These are phyloP conservation scores for Fonsecaea multimorphosa DNA, from an alignment of 2,329 filamentous ascomycete species.

Conservation along the genomic window DNA sequence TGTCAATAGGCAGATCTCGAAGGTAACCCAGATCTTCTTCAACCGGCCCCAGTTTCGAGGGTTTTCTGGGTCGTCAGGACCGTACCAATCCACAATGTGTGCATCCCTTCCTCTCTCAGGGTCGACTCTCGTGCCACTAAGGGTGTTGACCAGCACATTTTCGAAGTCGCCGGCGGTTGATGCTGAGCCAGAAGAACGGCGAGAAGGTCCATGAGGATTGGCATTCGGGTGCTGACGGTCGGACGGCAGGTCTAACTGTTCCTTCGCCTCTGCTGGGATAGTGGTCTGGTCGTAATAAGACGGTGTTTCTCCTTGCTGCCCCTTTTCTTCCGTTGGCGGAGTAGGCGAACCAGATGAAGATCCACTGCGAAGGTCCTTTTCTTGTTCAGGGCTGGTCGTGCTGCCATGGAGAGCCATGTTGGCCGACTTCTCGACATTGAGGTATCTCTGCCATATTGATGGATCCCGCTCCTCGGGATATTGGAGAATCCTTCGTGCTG, in stretches of 20 bases:
- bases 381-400: slow-evolving; percentile 43
- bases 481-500: slow-evolving; percentile 12
- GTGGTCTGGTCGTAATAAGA: neutral
- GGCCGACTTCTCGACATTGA: slow-evolving; percentile 58
- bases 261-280: slow-evolving; percentile 6
- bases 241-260: slow-evolving; percentile 1
- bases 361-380: slow-evolving; percentile 5
- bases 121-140: slow-evolving; percentile 1
- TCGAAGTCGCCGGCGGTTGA: slow-evolving; percentile 23
- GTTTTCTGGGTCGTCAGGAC: slow-evolving; percentile 46
- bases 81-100: slow-evolving; percentile 58
- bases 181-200: slow-evolving; percentile 7
- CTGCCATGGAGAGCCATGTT: slow-evolving; percentile 53
- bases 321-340: neutral
- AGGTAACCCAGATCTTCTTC: slow-evolving; percentile 55
- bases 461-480: slow-evolving; percentile 20
- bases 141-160: slow-evolving; percentile 22
- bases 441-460: slow-evolving; percentile 36
- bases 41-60: slow-evolving; percentile 55
- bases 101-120: slow-evolving; percentile 60
- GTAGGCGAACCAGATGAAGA: slow-evolving; percentile 7
- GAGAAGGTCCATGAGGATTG: slow-evolving; percentile 1
- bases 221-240: neutral
- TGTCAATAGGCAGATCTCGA: slow-evolving; percentile 57
- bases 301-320: neutral